Percentiles rank a stretch among this genome's conserved stretches.
Conservation (phyloP, 73 alveolate species). For the Paramecium pentaurelia region DNA sequence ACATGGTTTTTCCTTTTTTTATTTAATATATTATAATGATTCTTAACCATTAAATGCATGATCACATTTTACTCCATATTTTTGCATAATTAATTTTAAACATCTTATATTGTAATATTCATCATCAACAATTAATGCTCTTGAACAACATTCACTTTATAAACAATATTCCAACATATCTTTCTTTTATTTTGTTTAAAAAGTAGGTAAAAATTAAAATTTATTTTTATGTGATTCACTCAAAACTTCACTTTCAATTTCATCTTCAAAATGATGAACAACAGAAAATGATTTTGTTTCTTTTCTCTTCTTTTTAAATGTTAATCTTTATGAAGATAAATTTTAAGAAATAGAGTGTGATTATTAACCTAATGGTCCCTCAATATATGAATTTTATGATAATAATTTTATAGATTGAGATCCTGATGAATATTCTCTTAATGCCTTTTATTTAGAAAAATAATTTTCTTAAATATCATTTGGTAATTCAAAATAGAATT, state of each 20-base stretch:
- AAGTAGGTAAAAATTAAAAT: not conserved
- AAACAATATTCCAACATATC: not conserved
- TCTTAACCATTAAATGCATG: constrained; percentile 38
- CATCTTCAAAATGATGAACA: not conserved
- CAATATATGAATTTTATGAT: not conserved
- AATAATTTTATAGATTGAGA: not conserved
- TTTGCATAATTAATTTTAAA: not conserved
- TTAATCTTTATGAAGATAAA: not conserved
- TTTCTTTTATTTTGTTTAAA: not conserved
- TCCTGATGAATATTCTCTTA: not conserved
- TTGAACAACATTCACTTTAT: not conserved
- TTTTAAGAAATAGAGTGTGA: not conserved
- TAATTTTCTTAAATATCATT: not conserved
- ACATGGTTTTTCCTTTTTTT: not conserved
- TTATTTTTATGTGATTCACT: not conserved
- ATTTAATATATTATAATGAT: not conserved
- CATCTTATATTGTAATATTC: not conserved
- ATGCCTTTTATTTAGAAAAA: not conserved
- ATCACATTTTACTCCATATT: not conserved
- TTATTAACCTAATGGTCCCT: not conserved
- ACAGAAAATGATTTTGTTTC: not conserved
- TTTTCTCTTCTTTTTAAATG: not conserved
- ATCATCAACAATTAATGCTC: constrained; percentile 21
- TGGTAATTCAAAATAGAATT: not conserved
- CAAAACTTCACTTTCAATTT: not conserved